These are phyloP conservation scores for Alternaria triticimaculans DNA, from an alignment of 2,329 filamentous ascomycete species.

Conservation along the genomic window DNA sequence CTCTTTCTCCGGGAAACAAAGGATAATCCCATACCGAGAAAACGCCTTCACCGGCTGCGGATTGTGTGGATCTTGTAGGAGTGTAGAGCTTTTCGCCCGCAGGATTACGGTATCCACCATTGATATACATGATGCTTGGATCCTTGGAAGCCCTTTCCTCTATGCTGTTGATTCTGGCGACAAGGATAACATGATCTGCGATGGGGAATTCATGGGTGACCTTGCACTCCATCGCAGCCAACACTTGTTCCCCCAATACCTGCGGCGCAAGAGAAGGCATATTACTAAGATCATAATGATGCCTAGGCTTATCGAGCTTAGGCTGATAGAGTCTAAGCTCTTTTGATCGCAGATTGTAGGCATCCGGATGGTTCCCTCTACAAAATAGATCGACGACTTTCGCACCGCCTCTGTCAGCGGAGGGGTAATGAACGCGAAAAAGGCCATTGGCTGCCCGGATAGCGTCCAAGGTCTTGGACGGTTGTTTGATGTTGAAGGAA, in stretches of 20 bases:
- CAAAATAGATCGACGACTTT: conserved; percentile 39
- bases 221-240: conserved; percentile 44
- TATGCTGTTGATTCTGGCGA: conserved; percentile 50
- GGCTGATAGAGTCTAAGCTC: conserved; percentile 12
- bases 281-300: neutral
- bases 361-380: conserved; percentile 32
- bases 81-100: conserved; percentile 7
- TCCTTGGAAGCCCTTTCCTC: neutral
- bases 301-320: conserved; percentile 12
- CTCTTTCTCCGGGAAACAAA: conserved; percentile 27
- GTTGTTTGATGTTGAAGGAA: conserved; percentile 66
- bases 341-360: conserved; percentile 26
- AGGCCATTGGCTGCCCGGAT: conserved; percentile 51
- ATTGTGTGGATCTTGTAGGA: neutral
- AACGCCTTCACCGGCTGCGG: neutral
- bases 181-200: conserved; percentile 56
- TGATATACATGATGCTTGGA: conserved; percentile 34
- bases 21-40: conserved; percentile 21
- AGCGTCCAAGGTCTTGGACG: conserved; percentile 63
- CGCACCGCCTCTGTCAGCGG: conserved; percentile 35
- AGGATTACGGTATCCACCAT: conserved; percentile 31
- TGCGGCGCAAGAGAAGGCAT: conserved; percentile 23
- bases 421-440: conserved; percentile 62
- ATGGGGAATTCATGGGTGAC: conserved; percentile 48
- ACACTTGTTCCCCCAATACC: conserved; percentile 19